These are phyloP conservation scores for Lolium multiflorum DNA, from an alignment of 176 grass and related monocot genomes.

Conservation along the genomic window DNA sequence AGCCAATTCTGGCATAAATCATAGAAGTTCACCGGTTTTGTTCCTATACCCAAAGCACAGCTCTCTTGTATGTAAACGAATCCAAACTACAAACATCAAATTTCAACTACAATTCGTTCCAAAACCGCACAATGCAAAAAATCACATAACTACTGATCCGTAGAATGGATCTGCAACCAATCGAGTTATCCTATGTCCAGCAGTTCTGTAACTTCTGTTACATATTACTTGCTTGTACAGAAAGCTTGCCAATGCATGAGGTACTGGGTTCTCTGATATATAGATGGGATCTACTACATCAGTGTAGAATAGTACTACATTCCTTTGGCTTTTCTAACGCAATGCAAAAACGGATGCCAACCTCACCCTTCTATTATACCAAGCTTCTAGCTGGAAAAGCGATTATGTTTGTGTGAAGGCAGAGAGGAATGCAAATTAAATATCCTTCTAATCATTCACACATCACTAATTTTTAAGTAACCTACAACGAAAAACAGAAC, in stretches of 20 bases:
- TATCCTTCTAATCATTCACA: neutral
- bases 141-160: neutral
- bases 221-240: neutral
- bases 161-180: neutral
- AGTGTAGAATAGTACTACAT: neutral
- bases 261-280: too few species aligned
- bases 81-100: too few species aligned
- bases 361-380: neutral
- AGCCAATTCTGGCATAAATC: too few species aligned
- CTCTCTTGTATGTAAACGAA: too few species aligned
- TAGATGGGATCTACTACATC: neutral
- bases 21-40: too few species aligned
- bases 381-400: slow-evolving; percentile 1
- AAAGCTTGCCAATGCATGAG: too few species aligned
- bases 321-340: neutral
- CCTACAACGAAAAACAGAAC: neutral
- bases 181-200: neutral
- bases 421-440: slow-evolving; percentile 19
- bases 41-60: too few species aligned
- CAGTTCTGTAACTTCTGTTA: neutral
- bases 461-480: neutral
- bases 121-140: neutral
- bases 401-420: neutral
- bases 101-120: too few species aligned
- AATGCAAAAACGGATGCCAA: neutral